Conservation (phyloP, 2,329 filamentous ascomycete genomes). For the Fonsecaea monophora region DNA sequence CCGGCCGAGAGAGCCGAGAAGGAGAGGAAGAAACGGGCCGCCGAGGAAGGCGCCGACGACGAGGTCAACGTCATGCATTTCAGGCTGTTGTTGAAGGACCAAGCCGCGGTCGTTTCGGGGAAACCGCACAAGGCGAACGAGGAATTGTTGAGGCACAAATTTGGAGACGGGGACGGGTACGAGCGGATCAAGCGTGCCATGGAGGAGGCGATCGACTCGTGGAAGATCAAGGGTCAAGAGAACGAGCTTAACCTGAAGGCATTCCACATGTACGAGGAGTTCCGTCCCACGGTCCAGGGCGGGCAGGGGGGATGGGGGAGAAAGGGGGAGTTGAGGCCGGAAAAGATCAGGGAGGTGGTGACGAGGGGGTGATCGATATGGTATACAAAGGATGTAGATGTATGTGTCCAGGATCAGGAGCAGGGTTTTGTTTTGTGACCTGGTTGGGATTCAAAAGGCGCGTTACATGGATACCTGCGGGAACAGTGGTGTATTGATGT, state of each 20-base stretch:
- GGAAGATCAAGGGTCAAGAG: conserved; percentile 18
- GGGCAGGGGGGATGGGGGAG: conserved; percentile 84
- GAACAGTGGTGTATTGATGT: too few species aligned
- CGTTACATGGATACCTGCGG: too few species aligned
- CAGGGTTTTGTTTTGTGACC: neutral
- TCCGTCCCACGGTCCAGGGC: conserved; percentile 76
- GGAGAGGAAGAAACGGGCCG: conserved; percentile 22
- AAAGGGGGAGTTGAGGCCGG: conserved; percentile 73
- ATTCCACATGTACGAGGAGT: conserved; percentile 80
- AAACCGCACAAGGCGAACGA: conserved; percentile 33
- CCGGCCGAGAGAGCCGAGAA: conserved; percentile 29
- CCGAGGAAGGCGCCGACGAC: conserved; percentile 19
- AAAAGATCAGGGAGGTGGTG: conserved; percentile 58
- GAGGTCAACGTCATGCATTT: conserved; percentile 37
- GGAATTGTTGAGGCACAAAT: conserved; percentile 27
- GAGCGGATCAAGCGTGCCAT: conserved; percentile 24
- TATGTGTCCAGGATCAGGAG: too few species aligned
- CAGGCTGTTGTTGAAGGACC: conserved; percentile 28
- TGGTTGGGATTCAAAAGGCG: neutral
- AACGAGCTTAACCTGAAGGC: conserved; percentile 75
- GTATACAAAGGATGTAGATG: too few species aligned
- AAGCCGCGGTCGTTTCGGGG: conserved; percentile 30
- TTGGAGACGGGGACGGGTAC: conserved; percentile 20
- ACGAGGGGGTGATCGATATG: conserved; percentile 2
- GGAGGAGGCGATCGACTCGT: conserved; percentile 28